Conservation (phyloP, 306 rosid species). For the Medicago arabica region DNA sequence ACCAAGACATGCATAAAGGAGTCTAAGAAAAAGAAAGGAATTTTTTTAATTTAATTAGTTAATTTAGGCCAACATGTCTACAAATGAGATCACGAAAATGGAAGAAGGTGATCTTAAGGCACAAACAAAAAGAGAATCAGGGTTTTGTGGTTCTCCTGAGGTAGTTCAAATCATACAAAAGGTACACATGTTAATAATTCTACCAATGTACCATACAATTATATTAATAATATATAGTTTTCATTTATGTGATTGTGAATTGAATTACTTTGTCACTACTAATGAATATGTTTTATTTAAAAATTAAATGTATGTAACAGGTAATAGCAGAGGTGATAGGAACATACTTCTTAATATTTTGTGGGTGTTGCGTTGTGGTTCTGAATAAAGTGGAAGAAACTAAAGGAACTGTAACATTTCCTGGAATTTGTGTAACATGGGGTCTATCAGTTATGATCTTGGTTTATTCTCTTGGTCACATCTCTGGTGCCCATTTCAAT, state of each 20-base stretch:
- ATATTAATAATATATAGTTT: not conserved
- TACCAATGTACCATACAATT: not conserved
- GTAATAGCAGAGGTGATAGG: conserved; percentile 70
- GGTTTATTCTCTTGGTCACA: conserved; percentile 67
- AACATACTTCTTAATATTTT: conserved; percentile 63
- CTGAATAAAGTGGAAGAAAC: conserved; percentile 52
- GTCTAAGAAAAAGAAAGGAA: not conserved
- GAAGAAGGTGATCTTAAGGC: conserved; percentile 47
- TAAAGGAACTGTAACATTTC: conserved; percentile 61
- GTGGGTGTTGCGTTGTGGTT: conserved; percentile 61
- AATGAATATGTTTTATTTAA: not conserved
- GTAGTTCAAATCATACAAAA: conserved; percentile 55
- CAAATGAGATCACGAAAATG: conserved; percentile 25
- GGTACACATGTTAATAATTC: conserved; percentile 35
- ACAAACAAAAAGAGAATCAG: not conserved
- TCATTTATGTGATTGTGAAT: not conserved
- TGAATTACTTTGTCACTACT: not conserved
- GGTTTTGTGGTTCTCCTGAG: conserved; percentile 43
- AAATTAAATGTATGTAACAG: conserved; percentile 40
- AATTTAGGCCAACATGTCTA: conserved; percentile 44
- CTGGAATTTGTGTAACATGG: conserved; percentile 61
- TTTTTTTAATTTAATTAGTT: not conserved
- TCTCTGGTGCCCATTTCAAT: conserved; percentile 75
- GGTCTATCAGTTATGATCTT: conserved; percentile 58
- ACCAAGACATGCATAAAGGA: not conserved